Conservation (phyloP, 176 grass and related monocot species). For the Olyra latifolia region DNA sequence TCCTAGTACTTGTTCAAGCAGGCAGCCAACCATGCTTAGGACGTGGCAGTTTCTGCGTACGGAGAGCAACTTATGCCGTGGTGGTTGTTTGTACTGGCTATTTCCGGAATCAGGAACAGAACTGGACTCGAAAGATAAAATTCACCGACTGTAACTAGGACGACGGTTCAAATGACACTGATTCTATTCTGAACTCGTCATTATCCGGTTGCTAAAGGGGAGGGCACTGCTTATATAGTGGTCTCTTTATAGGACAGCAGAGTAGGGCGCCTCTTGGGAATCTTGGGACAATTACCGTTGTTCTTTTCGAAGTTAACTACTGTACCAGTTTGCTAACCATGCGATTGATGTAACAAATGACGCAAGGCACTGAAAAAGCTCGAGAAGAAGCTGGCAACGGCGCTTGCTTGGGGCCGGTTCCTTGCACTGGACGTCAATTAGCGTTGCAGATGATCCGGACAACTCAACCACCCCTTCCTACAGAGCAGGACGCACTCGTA, state of each 20-base stretch:
- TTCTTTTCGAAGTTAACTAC: background rate
- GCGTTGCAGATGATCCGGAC: slow-evolving; percentile 18
- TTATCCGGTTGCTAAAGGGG: background rate
- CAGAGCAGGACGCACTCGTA: background rate
- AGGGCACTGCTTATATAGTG: background rate
- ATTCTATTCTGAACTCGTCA: background rate
- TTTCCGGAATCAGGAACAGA: background rate
- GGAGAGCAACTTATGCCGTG: background rate
- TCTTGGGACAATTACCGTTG: background rate
- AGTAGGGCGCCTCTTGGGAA: background rate
- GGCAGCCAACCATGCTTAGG: background rate
- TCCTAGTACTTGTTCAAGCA: background rate
- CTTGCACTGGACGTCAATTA: background rate
- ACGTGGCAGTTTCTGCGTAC: background rate
- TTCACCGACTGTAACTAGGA: background rate
- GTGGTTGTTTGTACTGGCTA: background rate
- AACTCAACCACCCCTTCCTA: slow-evolving; percentile 11
- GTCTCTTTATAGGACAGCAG: background rate
- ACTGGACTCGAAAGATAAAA: background rate
- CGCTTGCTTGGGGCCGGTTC: background rate
- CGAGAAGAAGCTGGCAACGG: background rate
- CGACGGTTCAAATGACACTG: background rate
- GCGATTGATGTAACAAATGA: background rate
- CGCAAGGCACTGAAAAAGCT: background rate
- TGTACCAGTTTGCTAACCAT: background rate